phyloP scores from a whole-genome alignment of 768 basidiomycete species.

The Amanita jacksonii region DNA sequence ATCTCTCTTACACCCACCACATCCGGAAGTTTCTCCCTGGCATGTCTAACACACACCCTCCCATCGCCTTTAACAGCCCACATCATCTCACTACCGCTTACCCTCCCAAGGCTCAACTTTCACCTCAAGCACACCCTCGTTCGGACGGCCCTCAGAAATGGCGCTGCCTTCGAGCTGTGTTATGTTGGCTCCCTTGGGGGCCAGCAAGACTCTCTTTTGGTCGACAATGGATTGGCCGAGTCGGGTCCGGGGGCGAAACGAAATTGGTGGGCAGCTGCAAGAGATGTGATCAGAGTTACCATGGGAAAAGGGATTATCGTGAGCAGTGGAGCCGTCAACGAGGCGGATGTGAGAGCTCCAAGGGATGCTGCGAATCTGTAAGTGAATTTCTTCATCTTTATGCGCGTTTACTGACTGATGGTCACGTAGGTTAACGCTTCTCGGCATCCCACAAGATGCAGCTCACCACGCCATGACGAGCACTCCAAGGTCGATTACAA shows the following conservation, averaged over 20 bases:
- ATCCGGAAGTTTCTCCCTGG: constrained; percentile 59
- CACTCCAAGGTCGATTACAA: constrained; percentile 53
- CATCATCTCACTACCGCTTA: constrained; percentile 72
- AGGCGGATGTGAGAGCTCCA: constrained; percentile 60
- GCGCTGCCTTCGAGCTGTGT: constrained; percentile 73
- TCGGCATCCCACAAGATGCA: constrained; percentile 60
- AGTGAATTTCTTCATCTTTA: constrained; percentile 15
- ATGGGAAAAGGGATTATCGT: constrained; percentile 72
- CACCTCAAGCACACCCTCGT: constrained; percentile 78
- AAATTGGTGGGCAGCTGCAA: constrained; percentile 78
- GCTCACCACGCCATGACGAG: constrained; percentile 55
- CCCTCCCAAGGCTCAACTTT: constrained; percentile 69
- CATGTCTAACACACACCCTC: constrained; percentile 70
- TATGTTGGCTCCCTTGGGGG: constrained; percentile 69
- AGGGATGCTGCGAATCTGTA: constrained; percentile 72
- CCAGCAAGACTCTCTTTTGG: constrained; percentile 38
- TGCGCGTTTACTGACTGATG: neutral
- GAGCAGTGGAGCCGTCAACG: constrained; percentile 54
- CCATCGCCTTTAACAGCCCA: constrained; percentile 74
- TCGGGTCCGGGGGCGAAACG: constrained; percentile 49
- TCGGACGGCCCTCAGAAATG: constrained; percentile 72
- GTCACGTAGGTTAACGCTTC: constrained; percentile 44
- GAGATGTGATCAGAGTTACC: constrained; percentile 71
- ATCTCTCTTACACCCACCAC: constrained; percentile 71
- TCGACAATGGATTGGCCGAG: constrained; percentile 40